phyloP scores from a whole-genome alignment of 2,329 filamentous ascomycete genomes.

The Fusarium phyllophilum region DNA sequence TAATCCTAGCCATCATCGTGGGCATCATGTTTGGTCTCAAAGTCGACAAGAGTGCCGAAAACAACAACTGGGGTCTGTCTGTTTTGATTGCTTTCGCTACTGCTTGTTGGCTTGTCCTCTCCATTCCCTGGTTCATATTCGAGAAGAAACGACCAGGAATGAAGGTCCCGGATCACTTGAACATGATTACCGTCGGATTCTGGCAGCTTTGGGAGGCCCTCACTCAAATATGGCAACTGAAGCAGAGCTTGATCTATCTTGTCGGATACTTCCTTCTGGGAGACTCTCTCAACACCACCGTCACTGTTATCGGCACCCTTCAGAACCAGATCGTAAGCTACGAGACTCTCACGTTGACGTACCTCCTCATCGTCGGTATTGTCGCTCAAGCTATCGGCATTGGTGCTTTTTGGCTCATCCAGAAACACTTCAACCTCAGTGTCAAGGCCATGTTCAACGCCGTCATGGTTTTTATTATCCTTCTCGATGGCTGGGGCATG shows the following conservation, averaged over 20 bases:
- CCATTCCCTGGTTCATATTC: slow-evolving; percentile 73
- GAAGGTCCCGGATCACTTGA: slow-evolving; percentile 50
- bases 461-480: slow-evolving; percentile 68
- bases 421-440: slow-evolving; percentile 66
- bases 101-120: slow-evolving; percentile 70
- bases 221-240: slow-evolving; percentile 70
- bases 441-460: slow-evolving; percentile 77
- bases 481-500: slow-evolving; percentile 64
- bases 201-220: slow-evolving; percentile 70
- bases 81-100: slow-evolving; percentile 73
- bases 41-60: slow-evolving; percentile 66
- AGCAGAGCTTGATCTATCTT: slow-evolving; percentile 73
- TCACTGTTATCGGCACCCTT: slow-evolving; percentile 73
- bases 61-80: slow-evolving; percentile 74
- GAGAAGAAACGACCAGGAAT: slow-evolving; percentile 72
- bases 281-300: slow-evolving; percentile 76
- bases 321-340: slow-evolving; percentile 74
- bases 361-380: slow-evolving; percentile 74
- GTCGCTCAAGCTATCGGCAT: slow-evolving; percentile 71
- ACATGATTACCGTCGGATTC: slow-evolving; percentile 67
- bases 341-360: slow-evolving; percentile 72
- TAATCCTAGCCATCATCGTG: slow-evolving; percentile 72
- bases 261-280: slow-evolving; percentile 74
- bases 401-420: slow-evolving; percentile 68
- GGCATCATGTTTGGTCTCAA: slow-evolving; percentile 70